phyloP scores from a whole-genome alignment of 1,139 yeast species.

The Pichia terricola region DNA sequence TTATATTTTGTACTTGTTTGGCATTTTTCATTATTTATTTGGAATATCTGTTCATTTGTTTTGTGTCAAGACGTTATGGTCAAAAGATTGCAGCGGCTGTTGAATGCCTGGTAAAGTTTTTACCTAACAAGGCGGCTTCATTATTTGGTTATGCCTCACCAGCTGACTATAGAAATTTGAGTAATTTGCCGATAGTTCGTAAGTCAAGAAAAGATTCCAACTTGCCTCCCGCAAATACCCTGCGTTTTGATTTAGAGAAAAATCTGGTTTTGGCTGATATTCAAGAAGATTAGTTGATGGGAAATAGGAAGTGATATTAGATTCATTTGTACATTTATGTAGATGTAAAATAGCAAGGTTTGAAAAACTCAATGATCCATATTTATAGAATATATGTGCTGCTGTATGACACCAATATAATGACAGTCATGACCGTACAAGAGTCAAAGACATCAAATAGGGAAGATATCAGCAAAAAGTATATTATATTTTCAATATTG shows the following conservation, averaged over 20 bases:
- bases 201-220: slow-evolving; percentile 44
- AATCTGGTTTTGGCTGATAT: slow-evolving; percentile 17
- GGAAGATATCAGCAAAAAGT: no score
- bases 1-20: slow-evolving; percentile 54
- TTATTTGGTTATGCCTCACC: background rate
- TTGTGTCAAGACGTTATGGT: slow-evolving; percentile 4
- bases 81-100: slow-evolving; percentile 1
- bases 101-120: background rate
- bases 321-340: no score
- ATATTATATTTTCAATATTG: no score
- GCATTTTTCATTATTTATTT: slow-evolving; percentile 47
- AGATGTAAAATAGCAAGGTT: no score
- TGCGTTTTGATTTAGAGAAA: slow-evolving; percentile 31
- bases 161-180: background rate
- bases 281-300: slow-evolving; percentile 6
- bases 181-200: slow-evolving; percentile 22
- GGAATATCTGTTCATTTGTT: slow-evolving; percentile 44
- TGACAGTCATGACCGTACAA: no score
- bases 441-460: no score
- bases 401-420: no score
- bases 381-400: no score
- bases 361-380: no score
- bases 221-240: slow-evolving; percentile 27
- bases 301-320: no score
- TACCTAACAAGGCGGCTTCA: background rate